Evolutionary conservation across 176 grass and related monocot species (phyloP).

Genomic region (Avena atlantica): DNA sequence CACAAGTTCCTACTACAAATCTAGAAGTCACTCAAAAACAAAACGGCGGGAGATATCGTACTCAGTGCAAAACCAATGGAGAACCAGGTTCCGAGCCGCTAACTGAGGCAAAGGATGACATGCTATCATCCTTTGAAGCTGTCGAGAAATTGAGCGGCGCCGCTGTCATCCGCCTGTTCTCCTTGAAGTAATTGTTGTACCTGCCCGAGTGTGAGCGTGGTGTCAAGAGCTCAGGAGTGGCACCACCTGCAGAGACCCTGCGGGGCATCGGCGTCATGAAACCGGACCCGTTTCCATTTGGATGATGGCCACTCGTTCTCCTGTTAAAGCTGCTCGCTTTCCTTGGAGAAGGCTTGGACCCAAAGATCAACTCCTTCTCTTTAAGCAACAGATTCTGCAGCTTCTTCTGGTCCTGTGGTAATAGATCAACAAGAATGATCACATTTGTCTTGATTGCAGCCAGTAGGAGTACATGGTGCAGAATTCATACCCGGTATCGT

Average conservation of each 20-base stretch:
- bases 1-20: not conserved
- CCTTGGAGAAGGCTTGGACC: constrained; percentile 73
- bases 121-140: constrained; percentile 72
- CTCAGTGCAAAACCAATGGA: constrained; percentile 58
- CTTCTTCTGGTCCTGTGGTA: constrained; percentile 84
- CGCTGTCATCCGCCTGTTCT: constrained; percentile 53
- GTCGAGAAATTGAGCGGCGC: constrained; percentile 65
- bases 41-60: constrained; percentile 29
- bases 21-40: not conserved
- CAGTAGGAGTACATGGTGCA: not conserved
- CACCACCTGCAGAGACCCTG: constrained; percentile 63
- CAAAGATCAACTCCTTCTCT: constrained; percentile 85
- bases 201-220: constrained; percentile 77
- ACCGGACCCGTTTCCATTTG: constrained; percentile 68
- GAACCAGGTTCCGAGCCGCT: constrained; percentile 79
- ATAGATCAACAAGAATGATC: not conserved
- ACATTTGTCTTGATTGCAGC: not conserved
- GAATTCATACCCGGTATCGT: constrained; percentile 62
- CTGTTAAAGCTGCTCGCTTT: constrained; percentile 68
- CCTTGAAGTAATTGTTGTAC: constrained; percentile 76
- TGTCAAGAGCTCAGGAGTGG: constrained; percentile 83
- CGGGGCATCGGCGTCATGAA: constrained; percentile 80
- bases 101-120: constrained; percentile 87
- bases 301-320: constrained; percentile 57
- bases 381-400: constrained; percentile 76